Base-by-base conservation (phyloP, 2,329 filamentous ascomycete genomes). In the Pestalotiopsis sp. region DNA sequence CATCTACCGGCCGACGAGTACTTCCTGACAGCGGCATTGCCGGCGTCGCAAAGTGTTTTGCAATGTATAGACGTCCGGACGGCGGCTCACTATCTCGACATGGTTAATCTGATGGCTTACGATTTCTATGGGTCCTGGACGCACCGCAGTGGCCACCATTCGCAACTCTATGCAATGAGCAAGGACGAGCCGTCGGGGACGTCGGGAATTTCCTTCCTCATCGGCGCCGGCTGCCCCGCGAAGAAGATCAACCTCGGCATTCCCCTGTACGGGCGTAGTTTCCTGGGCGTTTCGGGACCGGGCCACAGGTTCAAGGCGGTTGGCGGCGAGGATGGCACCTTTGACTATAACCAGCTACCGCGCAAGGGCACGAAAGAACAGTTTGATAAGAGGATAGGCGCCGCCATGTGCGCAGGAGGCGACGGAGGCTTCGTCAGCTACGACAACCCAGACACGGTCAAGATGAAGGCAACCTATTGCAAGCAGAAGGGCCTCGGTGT, bases 351-450 rank as follows among this genome's bases (percentile, higher is more conserved):
- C 72, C 84, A 92, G 67, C 84, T 96, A 7, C 93, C 93, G 23
- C 80, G 86, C 41, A 82, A 81, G 38, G 85, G 85, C 4, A 85
- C 91, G 27, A 86, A 88, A 74, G 93, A 95, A 77, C 82, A 86
- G 59, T 84, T 93, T 20, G 92, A 96, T 79, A 88, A 87, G 73
- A 83, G 88, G 20, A 82, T 88, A 36, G 90, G 90, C 13, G 92
- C 92, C 20, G 92, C 93, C 5, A 92, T 89, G 74, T 95, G 92
- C 73, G 81, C 89, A 2, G 92, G 92, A 5, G 90, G 87, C 1
- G 92, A 94, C 74, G 91, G 91, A 3, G 93, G 92, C 0, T 95
- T 94, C 72, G 89, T 95, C 57, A 91, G 89, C 2, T 96, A 95
- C 77, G 93, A 96, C 78, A 94, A 92, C 72, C 89, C 91, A 4